These are phyloP conservation scores for Eucalyptus leucophloia DNA, from an alignment of 345 rosid species.

Conservation along the genomic window DNA sequence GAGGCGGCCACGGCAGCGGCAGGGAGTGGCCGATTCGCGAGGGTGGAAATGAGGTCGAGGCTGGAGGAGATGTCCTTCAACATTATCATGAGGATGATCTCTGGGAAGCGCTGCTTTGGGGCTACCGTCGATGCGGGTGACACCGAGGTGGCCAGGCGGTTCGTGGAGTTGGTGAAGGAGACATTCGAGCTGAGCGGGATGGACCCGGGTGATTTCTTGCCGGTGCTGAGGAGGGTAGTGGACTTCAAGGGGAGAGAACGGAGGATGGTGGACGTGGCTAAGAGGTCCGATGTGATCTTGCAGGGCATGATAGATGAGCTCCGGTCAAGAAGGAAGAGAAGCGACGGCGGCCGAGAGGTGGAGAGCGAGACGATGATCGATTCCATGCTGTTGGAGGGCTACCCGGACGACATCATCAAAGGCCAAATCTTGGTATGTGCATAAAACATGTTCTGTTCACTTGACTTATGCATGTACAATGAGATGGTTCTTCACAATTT, in stretches of 20 bases:
- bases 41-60: neutral
- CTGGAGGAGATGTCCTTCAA: neutral
- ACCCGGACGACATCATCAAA: too few species aligned
- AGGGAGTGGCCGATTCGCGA: neutral
- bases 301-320: neutral
- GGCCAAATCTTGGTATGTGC: too few species aligned
- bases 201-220: neutral
- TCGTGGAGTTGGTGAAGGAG: neutral
- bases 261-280: neutral
- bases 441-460: too few species aligned
- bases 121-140: neutral
- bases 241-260: neutral
- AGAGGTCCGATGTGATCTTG: neutral
- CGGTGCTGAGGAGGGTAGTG: neutral
- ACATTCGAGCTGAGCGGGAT: neutral
- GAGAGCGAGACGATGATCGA: too few species aligned
- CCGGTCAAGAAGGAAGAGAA: too few species aligned
- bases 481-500: too few species aligned
- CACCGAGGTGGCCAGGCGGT: neutral
- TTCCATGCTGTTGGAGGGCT: too few species aligned
- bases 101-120: neutral
- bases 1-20: neutral
- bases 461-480: too few species aligned
- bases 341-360: too few species aligned
- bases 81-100: slow-evolving; percentile 1